phyloP scores from a whole-genome alignment of 108 stramenopile species.

The Cyclotella baltica region DNA sequence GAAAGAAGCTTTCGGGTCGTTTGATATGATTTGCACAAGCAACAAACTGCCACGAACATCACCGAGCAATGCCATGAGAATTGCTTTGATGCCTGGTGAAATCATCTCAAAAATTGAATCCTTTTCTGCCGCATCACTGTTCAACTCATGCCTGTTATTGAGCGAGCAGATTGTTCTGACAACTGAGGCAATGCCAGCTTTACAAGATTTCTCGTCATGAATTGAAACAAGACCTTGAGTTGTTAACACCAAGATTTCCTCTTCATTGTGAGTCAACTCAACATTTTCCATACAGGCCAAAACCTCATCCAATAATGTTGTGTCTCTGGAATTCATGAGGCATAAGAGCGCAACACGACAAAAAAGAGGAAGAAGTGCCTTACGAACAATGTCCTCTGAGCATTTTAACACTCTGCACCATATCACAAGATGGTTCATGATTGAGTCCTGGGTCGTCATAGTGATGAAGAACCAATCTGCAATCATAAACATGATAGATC shows the following conservation, averaged over 20 bases:
- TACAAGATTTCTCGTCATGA: conserved; percentile 17
- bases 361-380: conserved; percentile 28
- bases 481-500: conserved; percentile 35
- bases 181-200: conserved; percentile 24
- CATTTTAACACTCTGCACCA: conserved; percentile 38
- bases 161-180: conserved; percentile 3
- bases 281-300: conserved; percentile 23
- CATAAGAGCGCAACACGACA: conserved; percentile 34
- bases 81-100: conserved; percentile 23
- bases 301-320: conserved; percentile 26
- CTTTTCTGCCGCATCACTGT: background rate
- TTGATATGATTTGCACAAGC: conserved; percentile 31
- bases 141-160: background rate
- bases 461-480: conserved; percentile 42
- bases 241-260: conserved; percentile 16
- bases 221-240: conserved; percentile 9
- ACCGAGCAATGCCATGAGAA: conserved; percentile 21
- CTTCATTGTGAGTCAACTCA: conserved; percentile 10
- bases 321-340: conserved; percentile 24
- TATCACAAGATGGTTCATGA: conserved; percentile 19
- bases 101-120: conserved; percentile 28
- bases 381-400: conserved; percentile 24
- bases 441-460: conserved; percentile 1
- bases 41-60: conserved; percentile 45
- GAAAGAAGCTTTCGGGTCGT: conserved; percentile 1